These are phyloP conservation scores for Henckelia pumila DNA, from an alignment of 257 asterid species.

Conservation along the genomic window DNA sequence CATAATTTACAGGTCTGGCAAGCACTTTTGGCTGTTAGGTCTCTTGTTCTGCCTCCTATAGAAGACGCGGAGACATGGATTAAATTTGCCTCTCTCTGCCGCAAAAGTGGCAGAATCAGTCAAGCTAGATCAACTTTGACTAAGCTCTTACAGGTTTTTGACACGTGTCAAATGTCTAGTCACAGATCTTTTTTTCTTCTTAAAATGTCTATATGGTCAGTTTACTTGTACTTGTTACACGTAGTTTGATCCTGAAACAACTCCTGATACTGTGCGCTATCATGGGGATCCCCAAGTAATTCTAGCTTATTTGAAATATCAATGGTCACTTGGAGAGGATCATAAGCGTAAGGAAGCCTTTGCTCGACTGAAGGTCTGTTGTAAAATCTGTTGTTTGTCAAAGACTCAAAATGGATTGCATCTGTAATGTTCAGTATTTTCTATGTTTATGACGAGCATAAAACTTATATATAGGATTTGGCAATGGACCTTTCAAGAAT, in stretches of 20 bases:
- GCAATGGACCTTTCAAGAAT: slow-evolving; percentile 78
- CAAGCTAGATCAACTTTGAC: slow-evolving; percentile 92
- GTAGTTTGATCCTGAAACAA: slow-evolving; percentile 91
- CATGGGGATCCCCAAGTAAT: slow-evolving; percentile 98
- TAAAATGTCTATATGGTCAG: slow-evolving; percentile 10
- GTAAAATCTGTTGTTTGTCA: slow-evolving; percentile 12
- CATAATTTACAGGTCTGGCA: slow-evolving; percentile 80
- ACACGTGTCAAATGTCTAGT: slow-evolving; percentile 21
- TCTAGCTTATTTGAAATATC: slow-evolving; percentile 90
- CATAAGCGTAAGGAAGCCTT: slow-evolving; percentile 88
- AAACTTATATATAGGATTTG: slow-evolving; percentile 60
- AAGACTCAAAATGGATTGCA: slow-evolving; percentile 2
- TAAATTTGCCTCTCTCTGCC: slow-evolving; percentile 95
- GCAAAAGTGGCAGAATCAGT: slow-evolving; percentile 94
- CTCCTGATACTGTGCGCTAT: slow-evolving; percentile 71
- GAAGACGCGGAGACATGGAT: slow-evolving; percentile 99
- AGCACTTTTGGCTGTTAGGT: slow-evolving; percentile 77
- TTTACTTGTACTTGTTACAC: slow-evolving; percentile 21
- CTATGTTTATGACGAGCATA: slow-evolving; percentile 13
- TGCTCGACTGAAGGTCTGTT: slow-evolving; percentile 75
- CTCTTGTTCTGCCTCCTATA: slow-evolving; percentile 95
- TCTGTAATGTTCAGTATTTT: slow-evolving; percentile 11
- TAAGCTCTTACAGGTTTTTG: slow-evolving; percentile 82
- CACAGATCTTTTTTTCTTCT: slow-evolving; percentile 15
- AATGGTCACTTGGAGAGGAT: slow-evolving; percentile 99